Conservation (phyloP, 768 basidiomycete species). For the Leccinellum rugosiceps region DNA sequence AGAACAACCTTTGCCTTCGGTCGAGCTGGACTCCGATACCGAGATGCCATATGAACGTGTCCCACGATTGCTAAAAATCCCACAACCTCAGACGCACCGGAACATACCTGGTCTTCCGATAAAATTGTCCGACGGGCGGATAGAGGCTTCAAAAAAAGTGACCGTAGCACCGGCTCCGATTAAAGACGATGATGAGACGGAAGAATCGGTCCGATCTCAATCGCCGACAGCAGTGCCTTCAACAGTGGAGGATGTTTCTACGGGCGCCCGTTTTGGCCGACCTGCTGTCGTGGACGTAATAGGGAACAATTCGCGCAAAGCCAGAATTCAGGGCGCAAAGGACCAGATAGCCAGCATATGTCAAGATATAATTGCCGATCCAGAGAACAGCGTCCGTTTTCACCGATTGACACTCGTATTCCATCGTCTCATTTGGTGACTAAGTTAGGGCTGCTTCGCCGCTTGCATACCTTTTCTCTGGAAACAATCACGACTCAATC, state of each 20-base stretch:
- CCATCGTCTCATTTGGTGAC: conserved; percentile 13
- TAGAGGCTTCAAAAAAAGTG: conserved; percentile 54
- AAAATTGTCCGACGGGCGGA: conserved; percentile 77
- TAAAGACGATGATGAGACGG: conserved; percentile 31
- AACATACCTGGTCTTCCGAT: conserved; percentile 73
- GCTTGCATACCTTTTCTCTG: conserved; percentile 87
- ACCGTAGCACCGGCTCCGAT: conserved; percentile 16
- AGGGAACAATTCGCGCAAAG: conserved; percentile 58
- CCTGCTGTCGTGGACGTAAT: conserved; percentile 74
- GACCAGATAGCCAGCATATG: conserved; percentile 93
- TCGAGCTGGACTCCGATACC: conserved; percentile 44
- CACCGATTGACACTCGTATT: not conserved
- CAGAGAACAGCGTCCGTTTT: conserved; percentile 83
- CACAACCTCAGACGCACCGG: conserved; percentile 46
- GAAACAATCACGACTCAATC: conserved; percentile 66
- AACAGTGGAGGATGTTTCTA: conserved; percentile 66
- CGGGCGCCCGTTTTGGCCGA: conserved; percentile 86
- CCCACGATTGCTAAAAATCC: conserved; percentile 49
- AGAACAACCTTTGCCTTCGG: conserved; percentile 1
- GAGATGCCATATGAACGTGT: conserved; percentile 75
- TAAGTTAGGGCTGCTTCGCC: conserved; percentile 84
- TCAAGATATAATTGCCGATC: conserved; percentile 91
- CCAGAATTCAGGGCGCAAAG: conserved; percentile 73
- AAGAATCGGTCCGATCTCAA: conserved; percentile 35
- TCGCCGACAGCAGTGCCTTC: conserved; percentile 23